phyloP scores from a whole-genome alignment of 1,139 yeast species.

The Candida smagusa region DNA sequence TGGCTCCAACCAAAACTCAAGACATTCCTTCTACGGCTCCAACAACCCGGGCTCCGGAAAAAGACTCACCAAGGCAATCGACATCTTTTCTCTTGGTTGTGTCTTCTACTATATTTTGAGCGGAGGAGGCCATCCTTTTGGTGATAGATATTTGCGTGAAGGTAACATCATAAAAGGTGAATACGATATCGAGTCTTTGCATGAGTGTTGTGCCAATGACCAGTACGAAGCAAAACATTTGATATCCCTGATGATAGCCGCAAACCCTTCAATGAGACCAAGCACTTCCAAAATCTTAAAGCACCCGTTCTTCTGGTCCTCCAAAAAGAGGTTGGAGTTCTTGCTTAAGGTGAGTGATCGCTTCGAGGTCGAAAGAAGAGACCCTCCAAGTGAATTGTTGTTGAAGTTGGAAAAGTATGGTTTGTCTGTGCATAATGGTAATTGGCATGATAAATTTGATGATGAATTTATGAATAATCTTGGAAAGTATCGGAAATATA shows the following conservation, averaged over 20 bases:
- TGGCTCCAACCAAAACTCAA: conserved; percentile 17
- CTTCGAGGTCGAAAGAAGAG: conserved; percentile 82
- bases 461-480: conserved; percentile 70
- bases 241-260: conserved; percentile 66
- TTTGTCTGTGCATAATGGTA: conserved; percentile 53
- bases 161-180: conserved; percentile 79
- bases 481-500: conserved; percentile 88
- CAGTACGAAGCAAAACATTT: conserved; percentile 68
- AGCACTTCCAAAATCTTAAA: conserved; percentile 61
- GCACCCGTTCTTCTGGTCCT: conserved; percentile 89
- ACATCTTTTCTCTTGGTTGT: conserved; percentile 92
- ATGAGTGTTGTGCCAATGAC: conserved; percentile 41
- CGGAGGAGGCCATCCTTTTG: conserved; percentile 91
- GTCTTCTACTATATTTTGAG: conserved; percentile 85
- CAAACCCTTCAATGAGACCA: conserved; percentile 71
- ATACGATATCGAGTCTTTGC: conserved; percentile 49
- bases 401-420: conserved; percentile 59
- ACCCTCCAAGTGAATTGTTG: conserved; percentile 74
- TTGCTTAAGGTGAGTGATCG: conserved; percentile 85
- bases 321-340: conserved; percentile 75
- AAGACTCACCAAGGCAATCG: conserved; percentile 85
- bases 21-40: conserved; percentile 7
- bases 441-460: conserved; percentile 83
- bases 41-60: conserved; percentile 29
- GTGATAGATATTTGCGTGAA: conserved; percentile 82